Evolutionary conservation across 2,329 filamentous ascomycete genomes (phyloP).

Genomic region (Penicillium sp.): DNA sequence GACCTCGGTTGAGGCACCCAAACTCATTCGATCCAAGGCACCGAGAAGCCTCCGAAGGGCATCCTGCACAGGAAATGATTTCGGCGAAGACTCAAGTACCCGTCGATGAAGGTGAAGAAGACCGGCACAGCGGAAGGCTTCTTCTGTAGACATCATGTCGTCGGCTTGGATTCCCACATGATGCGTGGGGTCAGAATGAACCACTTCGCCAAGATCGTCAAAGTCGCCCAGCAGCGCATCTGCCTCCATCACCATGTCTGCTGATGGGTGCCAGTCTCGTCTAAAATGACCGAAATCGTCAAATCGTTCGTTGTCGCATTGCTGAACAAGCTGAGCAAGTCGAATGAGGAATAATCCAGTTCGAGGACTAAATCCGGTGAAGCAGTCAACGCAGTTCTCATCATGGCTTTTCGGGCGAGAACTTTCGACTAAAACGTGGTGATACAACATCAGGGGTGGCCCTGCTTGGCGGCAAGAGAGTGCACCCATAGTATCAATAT

Average conservation of each 20-base stretch:
- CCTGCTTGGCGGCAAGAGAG: slow-evolving; percentile 56
- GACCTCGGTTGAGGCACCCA: slow-evolving; percentile 65
- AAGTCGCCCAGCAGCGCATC: slow-evolving; percentile 57
- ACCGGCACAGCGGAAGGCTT: slow-evolving; percentile 73
- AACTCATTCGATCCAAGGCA: slow-evolving; percentile 56
- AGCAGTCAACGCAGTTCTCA: slow-evolving; percentile 69
- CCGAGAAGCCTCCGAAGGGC: slow-evolving; percentile 59
- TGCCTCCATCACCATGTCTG: slow-evolving; percentile 52
- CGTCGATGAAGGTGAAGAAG: slow-evolving; percentile 70
- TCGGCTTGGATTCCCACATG: slow-evolving; percentile 35
- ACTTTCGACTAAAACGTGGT: slow-evolving; percentile 38
- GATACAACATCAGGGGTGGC: slow-evolving; percentile 50
- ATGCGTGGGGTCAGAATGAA: slow-evolving; percentile 37
- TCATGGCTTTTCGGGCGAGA: slow-evolving; percentile 52
- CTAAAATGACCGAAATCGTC: slow-evolving; percentile 47
- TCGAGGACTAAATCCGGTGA: slow-evolving; percentile 69
- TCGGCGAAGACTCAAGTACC: slow-evolving; percentile 57
- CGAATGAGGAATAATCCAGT: slow-evolving; percentile 66
- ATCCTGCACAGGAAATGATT: slow-evolving; percentile 56
- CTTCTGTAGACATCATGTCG: slow-evolving; percentile 61
- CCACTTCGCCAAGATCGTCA: slow-evolving; percentile 46
- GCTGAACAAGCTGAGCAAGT: slow-evolving; percentile 64
- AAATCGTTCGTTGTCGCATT: slow-evolving; percentile 62
- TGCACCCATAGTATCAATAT: slow-evolving; percentile 72
- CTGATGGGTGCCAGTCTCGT: slow-evolving; percentile 53